A percentile compares a stretch with the other conserved stretches of the same genome.
These are phyloP conservation scores for Eucalyptus sp. DNA, from an alignment of 345 rosid genomes.

Conservation along the genomic window DNA sequence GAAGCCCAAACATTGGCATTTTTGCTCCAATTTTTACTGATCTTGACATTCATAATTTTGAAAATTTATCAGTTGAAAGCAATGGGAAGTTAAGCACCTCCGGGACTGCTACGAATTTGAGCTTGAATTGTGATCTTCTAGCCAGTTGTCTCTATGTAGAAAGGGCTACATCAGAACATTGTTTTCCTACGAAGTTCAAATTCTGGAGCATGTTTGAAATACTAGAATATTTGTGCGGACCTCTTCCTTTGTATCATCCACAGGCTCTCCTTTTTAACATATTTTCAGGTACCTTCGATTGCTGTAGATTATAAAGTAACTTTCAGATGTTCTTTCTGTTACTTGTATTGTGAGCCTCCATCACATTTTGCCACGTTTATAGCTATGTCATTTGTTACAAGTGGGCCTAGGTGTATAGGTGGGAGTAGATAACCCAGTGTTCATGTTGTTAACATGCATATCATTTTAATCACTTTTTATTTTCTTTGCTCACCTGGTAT, in stretches of 20 bases:
- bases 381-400: background rate
- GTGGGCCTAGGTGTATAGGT: background rate
- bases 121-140: conserved; percentile 6
- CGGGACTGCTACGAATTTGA: conserved; percentile 3
- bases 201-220: conserved; percentile 41
- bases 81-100: conserved; percentile 5
- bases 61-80: conserved; percentile 4
- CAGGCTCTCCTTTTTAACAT: conserved; percentile 60
- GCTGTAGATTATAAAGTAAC: background rate
- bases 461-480: background rate
- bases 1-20: conserved; percentile 3
- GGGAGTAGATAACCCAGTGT: background rate
- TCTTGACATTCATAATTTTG: conserved; percentile 4
- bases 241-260: conserved; percentile 69
- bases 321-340: background rate
- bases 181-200: conserved; percentile 13
- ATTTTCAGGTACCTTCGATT: conserved; percentile 44
- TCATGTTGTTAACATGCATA: background rate
- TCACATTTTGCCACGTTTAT: background rate
- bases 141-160: conserved; percentile 12
- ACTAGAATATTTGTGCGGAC: conserved; percentile 42
- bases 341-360: background rate
- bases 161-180: conserved; percentile 7
- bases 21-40: conserved; percentile 19
- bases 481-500: background rate